Evolutionary conservation across 2,329 filamentous ascomycete species (phyloP).

Genomic region (Drechslerella dactyloides): DNA sequence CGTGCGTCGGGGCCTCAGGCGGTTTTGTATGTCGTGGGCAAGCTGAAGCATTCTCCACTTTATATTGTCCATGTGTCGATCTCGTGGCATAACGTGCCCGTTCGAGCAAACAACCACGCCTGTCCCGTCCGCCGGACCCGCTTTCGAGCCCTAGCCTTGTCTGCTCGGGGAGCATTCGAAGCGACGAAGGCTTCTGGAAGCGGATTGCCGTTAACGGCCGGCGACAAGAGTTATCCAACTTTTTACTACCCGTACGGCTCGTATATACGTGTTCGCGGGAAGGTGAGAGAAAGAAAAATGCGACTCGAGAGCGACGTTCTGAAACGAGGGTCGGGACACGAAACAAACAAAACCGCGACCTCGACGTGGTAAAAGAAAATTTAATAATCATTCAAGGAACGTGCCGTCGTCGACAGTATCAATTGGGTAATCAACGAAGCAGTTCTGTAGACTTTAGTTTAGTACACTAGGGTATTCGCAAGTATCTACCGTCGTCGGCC

Average conservation of each 20-base stretch:
- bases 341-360: slow-evolving; percentile 22
- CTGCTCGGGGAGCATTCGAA: slow-evolving; percentile 20
- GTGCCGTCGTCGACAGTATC: too few species aligned
- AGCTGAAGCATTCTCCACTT: not conserved
- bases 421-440: too few species aligned
- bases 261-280: slow-evolving; percentile 12
- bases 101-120: not conserved
- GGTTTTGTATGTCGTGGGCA: not conserved
- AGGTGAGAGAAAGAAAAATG: slow-evolving; percentile 1
- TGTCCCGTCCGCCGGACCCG: not conserved
- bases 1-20: not conserved
- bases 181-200: slow-evolving; percentile 21
- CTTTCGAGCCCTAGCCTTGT: slow-evolving; percentile 9
- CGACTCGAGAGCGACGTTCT: too few species aligned
- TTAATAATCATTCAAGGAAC: too few species aligned
- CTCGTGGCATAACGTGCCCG: not conserved
- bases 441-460: slow-evolving; percentile 4
- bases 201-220: slow-evolving; percentile 33
- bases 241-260: not conserved
- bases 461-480: not conserved
- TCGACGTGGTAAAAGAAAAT: too few species aligned
- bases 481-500: slow-evolving; percentile 1
- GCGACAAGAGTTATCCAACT: slow-evolving; percentile 10
- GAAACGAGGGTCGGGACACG: slow-evolving; percentile 34
- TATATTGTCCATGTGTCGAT: slow-evolving; percentile 5